Conservation (phyloP, 2,329 filamentous ascomycete species). For the Aureobasidium sp. region DNA sequence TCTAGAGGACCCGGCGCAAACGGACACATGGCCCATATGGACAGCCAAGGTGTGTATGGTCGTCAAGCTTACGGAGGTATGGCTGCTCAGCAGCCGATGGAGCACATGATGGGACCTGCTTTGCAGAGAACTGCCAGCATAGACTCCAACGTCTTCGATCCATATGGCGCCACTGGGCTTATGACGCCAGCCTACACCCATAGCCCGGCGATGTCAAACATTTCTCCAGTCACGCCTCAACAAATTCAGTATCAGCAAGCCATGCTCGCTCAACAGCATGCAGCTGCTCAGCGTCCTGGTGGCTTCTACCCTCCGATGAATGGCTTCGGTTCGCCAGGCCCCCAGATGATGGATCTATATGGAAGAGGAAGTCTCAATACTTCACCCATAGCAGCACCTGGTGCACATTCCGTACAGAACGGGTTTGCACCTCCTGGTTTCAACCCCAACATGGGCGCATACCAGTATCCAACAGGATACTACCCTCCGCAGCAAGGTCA, state of each 20-base stretch:
- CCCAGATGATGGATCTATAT: conserved; percentile 36
- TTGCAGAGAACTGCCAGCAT: conserved; percentile 43
- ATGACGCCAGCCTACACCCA: conserved; percentile 31
- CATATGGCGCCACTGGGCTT: conserved; percentile 32
- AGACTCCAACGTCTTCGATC: conserved; percentile 43
- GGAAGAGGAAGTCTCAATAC: conserved; percentile 31
- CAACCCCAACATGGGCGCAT: conserved; percentile 36
- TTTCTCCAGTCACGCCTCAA: conserved; percentile 38
- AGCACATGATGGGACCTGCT: conserved; percentile 29
- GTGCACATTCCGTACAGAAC: conserved; percentile 32
- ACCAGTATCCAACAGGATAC: conserved; percentile 48
- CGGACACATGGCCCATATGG: conserved; percentile 29
- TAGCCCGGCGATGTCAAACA: conserved; percentile 31
- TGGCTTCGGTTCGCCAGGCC: conserved; percentile 24
- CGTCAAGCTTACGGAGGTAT: conserved; percentile 32
- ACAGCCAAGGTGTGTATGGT: conserved; percentile 28
- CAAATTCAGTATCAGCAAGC: conserved; percentile 53
- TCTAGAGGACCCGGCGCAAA: conserved; percentile 30
- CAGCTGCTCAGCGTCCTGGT: conserved; percentile 27
- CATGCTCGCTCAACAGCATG: conserved; percentile 38
- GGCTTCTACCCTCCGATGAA: conserved; percentile 29
- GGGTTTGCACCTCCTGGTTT: conserved; percentile 39
- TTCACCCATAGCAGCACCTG: conserved; percentile 36
- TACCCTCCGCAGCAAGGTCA: conserved; percentile 32
- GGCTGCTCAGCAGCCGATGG: conserved; percentile 33